Evolutionary conservation across 371 early-diverging fungal genomes (phyloP).

Genomic region (Mucor saturninus): DNA sequence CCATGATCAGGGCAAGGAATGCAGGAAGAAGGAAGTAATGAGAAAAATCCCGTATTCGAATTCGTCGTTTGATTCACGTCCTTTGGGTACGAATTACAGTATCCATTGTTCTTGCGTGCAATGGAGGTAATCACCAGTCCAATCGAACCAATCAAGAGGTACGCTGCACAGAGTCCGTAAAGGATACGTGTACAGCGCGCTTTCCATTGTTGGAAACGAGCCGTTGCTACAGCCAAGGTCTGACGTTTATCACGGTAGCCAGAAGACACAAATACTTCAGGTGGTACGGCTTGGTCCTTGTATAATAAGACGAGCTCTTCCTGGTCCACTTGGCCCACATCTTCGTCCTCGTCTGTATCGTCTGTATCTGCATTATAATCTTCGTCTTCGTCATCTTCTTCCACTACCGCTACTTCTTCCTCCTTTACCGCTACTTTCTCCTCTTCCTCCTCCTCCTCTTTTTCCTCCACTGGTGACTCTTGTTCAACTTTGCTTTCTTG

Average conservation of each 20-base stretch:
- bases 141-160: slow-evolving; percentile 4
- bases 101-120: slow-evolving; percentile 23
- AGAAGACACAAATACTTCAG: slow-evolving; percentile 5
- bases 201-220: slow-evolving; percentile 10
- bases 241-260: slow-evolving; percentile 10
- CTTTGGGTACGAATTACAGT: slow-evolving; percentile 10
- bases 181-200: background rate
- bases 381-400: slow-evolving; percentile 10
- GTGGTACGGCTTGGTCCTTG: slow-evolving; percentile 20
- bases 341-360: slow-evolving; percentile 15
- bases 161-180: background rate
- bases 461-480: no score
- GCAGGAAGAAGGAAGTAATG: slow-evolving; percentile 20
- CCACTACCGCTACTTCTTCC: background rate
- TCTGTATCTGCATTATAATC: slow-evolving; percentile 15
- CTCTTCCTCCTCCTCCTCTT: slow-evolving; percentile 1
- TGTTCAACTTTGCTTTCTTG: background rate
- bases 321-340: slow-evolving; percentile 12
- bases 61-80: background rate
- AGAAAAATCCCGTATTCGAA: slow-evolving; percentile 4
- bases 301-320: slow-evolving; percentile 16
- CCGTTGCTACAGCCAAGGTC: slow-evolving; percentile 1
- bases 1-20: slow-evolving; percentile 35
- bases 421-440: background rate
- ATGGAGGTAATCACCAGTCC: slow-evolving; percentile 10